Percentiles rank a stretch among this genome's conserved stretches.
These are phyloP conservation scores for Ascochyta rabiei DNA, from an alignment of 2,329 filamentous ascomycete species.

Conservation along the genomic window DNA sequence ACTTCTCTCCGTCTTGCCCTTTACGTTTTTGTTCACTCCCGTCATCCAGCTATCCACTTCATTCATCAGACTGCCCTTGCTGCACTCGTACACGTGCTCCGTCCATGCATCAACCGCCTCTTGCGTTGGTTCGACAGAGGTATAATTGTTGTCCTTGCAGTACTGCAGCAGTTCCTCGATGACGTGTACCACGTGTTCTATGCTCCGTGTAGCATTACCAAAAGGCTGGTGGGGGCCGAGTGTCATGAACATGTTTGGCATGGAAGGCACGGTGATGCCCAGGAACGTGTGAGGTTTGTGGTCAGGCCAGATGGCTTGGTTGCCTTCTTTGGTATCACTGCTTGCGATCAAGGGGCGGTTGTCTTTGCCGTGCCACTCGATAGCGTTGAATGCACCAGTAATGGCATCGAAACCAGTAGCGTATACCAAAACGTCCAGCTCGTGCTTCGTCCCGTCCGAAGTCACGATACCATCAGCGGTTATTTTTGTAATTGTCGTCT, in stretches of 20 bases:
- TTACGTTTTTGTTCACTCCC: conserved; percentile 60
- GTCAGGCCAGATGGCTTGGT: no score
- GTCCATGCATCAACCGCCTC: conserved; percentile 54
- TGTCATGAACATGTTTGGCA: conserved; percentile 41
- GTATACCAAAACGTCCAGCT: conserved; percentile 60
- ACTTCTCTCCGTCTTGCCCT: conserved; percentile 48
- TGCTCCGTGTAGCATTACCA: conserved; percentile 52
- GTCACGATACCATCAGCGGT: conserved; percentile 57
- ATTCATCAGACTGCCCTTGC: conserved; percentile 53
- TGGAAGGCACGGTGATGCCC: no score
- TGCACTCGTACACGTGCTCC: conserved; percentile 56
- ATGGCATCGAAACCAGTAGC: conserved; percentile 53
- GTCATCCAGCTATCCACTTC: conserved; percentile 63
- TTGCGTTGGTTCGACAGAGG: conserved; percentile 49
- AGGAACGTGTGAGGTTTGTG: no score
- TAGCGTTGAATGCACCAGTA: conserved; percentile 37
- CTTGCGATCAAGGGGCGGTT: no score
- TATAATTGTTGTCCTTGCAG: conserved; percentile 42
- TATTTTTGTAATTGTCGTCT: conserved; percentile 52
- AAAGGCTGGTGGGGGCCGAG: conserved; percentile 55
- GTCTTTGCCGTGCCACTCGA: background rate
- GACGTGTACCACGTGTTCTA: conserved; percentile 53
- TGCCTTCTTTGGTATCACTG: no score
- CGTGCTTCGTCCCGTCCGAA: conserved; percentile 50
- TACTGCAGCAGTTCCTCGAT: conserved; percentile 43